Base-by-base conservation (phyloP, 352 stramenopile species). In the Sclerospora graminicola region DNA sequence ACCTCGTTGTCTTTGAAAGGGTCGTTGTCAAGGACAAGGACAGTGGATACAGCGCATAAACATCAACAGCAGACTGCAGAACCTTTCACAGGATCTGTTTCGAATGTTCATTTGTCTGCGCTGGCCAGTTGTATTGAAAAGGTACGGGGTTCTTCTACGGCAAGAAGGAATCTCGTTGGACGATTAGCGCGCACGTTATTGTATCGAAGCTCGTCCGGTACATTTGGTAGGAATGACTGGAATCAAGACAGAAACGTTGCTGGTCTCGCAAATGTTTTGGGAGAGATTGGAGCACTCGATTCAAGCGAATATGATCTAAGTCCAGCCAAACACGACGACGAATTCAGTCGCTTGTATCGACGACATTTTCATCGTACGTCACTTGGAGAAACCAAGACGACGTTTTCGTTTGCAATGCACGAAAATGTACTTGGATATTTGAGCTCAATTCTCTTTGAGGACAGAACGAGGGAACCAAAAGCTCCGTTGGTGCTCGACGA, bases 391-490 rank as follows among this genome's bases (percentile, higher is more conserved):
- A 79, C 47, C 0, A 74, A 69, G n/a, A 54, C 48, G 2, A 66
- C 45, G 5, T 84, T 83, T 15, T 14, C 61, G 21, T 21, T 61
- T 4, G 31, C 51, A 8, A 84, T 88, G 73, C 60, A 87, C 43
- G 73, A 85, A 39, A 56, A 58, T 28, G 37, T 86, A 31, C 55
- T 90, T 2, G 45, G 59, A 9, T 79, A 66, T 38, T 33, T 90
- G 30, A 75, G 68, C 24, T 82, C 75, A n/a, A 14, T 88, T 15
- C 31, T 90, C 29, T 88, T 88, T 26, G 76, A 87, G 40, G 55
- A 51, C 26, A 44, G 38, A 36, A 51, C 24, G 15, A 27, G 15
- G 18, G 35, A 15, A 36, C 44, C 36, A 24, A 41, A 60, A 30
- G 33, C 51, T 6, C 44, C 72, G 0, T 47, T 61, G 16, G 51